Evolutionary conservation across 176 grass and related monocot genomes (phyloP).

Genomic region (Melocanna baccifera): DNA sequence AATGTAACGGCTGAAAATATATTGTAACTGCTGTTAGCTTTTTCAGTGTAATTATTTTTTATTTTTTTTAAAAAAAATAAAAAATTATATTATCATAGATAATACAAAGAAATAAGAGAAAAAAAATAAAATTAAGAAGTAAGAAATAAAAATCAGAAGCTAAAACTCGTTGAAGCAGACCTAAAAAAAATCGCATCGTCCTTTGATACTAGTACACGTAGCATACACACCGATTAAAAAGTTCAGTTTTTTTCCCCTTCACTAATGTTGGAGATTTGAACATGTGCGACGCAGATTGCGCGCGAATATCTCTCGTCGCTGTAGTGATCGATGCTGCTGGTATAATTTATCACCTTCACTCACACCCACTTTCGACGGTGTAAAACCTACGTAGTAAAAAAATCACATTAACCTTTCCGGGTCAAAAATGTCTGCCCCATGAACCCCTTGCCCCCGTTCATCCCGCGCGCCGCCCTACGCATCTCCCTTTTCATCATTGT

Average conservation of each 20-base stretch:
- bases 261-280: constrained; percentile 6
- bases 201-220: background rate
- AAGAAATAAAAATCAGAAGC: too few relatives aligned
- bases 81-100: too few relatives aligned
- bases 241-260: background rate
- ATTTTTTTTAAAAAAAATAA: too few relatives aligned
- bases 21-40: too few relatives aligned
- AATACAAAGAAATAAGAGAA: too few relatives aligned
- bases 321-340: background rate
- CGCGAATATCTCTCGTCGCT: background rate
- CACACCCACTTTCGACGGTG: background rate
- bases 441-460: background rate
- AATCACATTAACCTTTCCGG: background rate
- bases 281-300: constrained; percentile 9
- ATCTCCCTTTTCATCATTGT: background rate
- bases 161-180: too few relatives aligned
- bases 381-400: background rate
- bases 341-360: background rate
- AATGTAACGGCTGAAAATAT: too few relatives aligned
- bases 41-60: too few relatives aligned
- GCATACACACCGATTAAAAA: background rate
- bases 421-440: constrained; percentile 32
- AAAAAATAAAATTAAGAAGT: too few relatives aligned
- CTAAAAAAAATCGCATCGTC: background rate
- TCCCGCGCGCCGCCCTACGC: background rate